These are phyloP conservation scores for Colletotrichum higginsianum DNA, from an alignment of 2,329 filamentous ascomycete species.

Conservation along the genomic window DNA sequence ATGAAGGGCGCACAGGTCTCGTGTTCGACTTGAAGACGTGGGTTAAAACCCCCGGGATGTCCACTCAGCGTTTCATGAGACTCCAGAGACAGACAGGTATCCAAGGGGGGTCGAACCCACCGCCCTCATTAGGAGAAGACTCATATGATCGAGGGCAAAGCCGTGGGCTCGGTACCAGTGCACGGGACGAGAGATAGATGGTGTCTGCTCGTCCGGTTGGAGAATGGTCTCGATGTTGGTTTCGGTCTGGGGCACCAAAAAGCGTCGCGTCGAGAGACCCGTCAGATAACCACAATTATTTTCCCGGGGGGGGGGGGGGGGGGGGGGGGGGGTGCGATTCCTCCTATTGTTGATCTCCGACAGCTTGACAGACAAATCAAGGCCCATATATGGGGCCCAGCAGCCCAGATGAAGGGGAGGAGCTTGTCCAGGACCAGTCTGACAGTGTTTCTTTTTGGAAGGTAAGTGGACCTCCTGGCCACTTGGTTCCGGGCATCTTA, in stretches of 20 bases:
- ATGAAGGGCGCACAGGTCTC: neutral
- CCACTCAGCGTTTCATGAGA: neutral
- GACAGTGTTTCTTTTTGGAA: constrained; percentile 33
- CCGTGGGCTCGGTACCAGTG: constrained; percentile 2
- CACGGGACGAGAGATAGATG: neutral
- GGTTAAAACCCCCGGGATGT: neutral
- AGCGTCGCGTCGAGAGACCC: constrained; percentile 2
- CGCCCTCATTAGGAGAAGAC: neutral
- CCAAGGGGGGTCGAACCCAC: constrained; percentile 13
- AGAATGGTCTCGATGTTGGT: neutral
- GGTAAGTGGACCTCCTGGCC: constrained; percentile 21
- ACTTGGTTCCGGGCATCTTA: constrained; percentile 9
- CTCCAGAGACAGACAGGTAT: neutral
- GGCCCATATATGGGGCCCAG: neutral
- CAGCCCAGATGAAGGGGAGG: constrained; percentile 22
- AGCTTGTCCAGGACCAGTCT: constrained; percentile 6
- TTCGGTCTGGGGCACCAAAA: neutral
- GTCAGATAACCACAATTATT: constrained; percentile 18
- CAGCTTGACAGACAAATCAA: constrained; percentile 8
- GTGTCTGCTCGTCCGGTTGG: neutral
- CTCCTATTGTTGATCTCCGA: neutral
- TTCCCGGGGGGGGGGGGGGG: neutral
- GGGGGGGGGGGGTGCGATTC: neutral
- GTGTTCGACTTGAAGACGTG: neutral
- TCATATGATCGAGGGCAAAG: constrained; percentile 15